Evolutionary conservation across 257 asterid genomes (phyloP).

Genomic region (Solanum arcanum): DNA sequence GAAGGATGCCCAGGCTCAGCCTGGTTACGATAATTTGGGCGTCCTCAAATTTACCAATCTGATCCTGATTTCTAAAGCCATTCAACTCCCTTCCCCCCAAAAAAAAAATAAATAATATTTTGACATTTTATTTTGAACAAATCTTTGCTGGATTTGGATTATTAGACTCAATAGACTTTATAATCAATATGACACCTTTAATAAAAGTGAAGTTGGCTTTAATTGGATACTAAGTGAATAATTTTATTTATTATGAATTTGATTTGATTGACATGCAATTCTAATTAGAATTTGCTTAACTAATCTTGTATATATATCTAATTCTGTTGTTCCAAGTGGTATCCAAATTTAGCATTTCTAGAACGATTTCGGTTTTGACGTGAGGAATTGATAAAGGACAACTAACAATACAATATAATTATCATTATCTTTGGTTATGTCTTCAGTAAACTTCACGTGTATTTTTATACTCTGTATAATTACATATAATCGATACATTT

Average conservation of each 20-base stretch:
- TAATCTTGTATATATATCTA: background rate
- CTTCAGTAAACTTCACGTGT: rapidly evolving
- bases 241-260: background rate
- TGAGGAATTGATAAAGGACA: background rate
- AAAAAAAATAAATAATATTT: no score
- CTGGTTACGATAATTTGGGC: no score
- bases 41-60: no score
- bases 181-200: background rate
- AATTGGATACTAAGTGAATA: background rate
- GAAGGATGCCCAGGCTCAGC: no score
- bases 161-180: background rate
- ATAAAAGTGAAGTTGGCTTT: background rate
- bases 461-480: no score
- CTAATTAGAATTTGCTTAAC: background rate
- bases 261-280: background rate
- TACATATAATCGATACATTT: background rate
- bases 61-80: no score
- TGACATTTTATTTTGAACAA: no score
- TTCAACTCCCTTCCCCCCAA: rapidly evolving
- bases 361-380: background rate
- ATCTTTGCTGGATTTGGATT: background rate
- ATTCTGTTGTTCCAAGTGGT: background rate
- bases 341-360: background rate
- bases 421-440: background rate
- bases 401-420: background rate